Evolutionary conservation across 768 basidiomycete species (phyloP).

Genomic region (Phanerodontia chrysosporium): DNA sequence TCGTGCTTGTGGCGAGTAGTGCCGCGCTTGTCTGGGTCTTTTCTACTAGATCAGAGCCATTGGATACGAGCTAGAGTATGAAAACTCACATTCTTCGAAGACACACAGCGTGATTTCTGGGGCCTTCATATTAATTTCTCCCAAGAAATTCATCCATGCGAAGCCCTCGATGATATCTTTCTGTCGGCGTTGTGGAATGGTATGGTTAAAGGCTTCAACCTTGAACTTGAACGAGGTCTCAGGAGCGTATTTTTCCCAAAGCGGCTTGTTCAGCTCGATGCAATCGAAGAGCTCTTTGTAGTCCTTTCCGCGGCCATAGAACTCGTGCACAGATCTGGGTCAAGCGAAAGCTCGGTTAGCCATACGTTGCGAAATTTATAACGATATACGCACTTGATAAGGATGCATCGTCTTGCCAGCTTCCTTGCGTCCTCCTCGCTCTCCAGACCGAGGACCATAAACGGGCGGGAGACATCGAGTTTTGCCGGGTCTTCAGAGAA

Average conservation of each 20-base stretch:
- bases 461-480: constrained; percentile 57
- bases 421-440: constrained; percentile 67
- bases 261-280: constrained; percentile 37
- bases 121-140: constrained; percentile 75
- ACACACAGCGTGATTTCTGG: constrained; percentile 71
- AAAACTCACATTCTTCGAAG: constrained; percentile 80
- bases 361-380: background rate
- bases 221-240: constrained; percentile 80
- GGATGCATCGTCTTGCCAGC: constrained; percentile 74
- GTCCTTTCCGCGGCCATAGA: constrained; percentile 64
- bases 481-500: constrained; percentile 34
- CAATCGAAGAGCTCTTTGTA: constrained; percentile 68
- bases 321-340: constrained; percentile 69
- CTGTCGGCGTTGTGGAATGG: constrained; percentile 65
- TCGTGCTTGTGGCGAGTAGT: constrained; percentile 45
- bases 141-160: constrained; percentile 77
- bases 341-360: background rate
- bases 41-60: no score
- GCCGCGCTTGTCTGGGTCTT: constrained; percentile 52
- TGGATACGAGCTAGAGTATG: no score
- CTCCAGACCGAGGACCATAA: constrained; percentile 67
- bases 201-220: constrained; percentile 71
- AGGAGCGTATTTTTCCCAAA: constrained; percentile 57
- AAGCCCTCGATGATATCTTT: constrained; percentile 72
- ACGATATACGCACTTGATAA: constrained; percentile 63